Percentiles rank a stretch among this genome's conserved stretches.
phyloP scores from a whole-genome alignment of 2,329 filamentous ascomycete genomes.

The Trichoderma arundinaceum region DNA sequence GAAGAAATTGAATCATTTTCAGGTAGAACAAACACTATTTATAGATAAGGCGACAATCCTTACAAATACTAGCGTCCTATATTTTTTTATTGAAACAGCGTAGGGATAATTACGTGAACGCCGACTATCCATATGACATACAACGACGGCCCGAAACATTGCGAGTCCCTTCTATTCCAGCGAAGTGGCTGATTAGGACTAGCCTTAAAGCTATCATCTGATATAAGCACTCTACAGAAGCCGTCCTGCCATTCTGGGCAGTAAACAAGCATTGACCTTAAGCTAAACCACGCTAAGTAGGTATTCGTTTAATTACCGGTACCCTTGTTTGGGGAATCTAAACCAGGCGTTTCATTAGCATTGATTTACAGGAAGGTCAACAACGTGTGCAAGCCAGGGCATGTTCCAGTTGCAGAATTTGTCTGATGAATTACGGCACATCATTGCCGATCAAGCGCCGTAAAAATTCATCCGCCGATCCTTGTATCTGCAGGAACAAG shows the following conservation, averaged over 20 bases:
- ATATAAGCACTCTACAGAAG: conserved; percentile 24
- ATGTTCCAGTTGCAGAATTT: not conserved
- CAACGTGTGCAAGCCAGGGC: not conserved
- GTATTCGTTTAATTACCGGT: conserved; percentile 15
- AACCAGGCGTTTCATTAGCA: not conserved
- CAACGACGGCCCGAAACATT: conserved; percentile 3
- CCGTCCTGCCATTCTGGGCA: conserved; percentile 16
- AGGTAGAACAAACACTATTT: not conserved
- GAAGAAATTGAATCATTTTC: not conserved
- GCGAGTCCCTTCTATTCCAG: conserved; percentile 3
- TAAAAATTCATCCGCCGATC: not conserved
- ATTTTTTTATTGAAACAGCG: not conserved
- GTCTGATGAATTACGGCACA: not conserved
- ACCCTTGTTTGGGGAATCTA: not conserved
- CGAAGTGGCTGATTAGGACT: not conserved
- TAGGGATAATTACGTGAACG: not conserved
- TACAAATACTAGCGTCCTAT: not conserved
- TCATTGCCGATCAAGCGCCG: conserved; percentile 11
- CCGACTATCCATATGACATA: not conserved
- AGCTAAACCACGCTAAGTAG: conserved; percentile 5
- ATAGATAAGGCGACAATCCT: not conserved
- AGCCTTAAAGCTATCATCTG: conserved; percentile 7
- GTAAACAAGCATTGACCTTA: not conserved
- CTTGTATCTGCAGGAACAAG: conserved; percentile 2
- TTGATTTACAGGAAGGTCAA: conserved; percentile 14